Conservation (phyloP, 352 stramenopile species). For the Globisporangium sylvaticum region DNA sequence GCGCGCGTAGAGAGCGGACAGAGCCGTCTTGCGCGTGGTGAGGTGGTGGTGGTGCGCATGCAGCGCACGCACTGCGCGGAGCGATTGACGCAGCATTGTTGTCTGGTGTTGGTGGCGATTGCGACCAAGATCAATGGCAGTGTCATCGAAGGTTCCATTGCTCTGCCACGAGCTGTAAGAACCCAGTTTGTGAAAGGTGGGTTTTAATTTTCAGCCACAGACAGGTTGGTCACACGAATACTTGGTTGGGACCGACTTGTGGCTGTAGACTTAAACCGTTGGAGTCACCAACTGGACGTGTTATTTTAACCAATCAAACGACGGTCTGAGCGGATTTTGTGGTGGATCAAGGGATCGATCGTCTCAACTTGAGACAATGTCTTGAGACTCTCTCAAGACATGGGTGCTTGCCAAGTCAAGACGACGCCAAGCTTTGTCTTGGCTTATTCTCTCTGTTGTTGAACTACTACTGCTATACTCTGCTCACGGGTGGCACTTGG, state of each 20-base stretch:
- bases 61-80: slow-evolving; percentile 1
- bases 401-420: too few relatives aligned
- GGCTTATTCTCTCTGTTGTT: too few relatives aligned
- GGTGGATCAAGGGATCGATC: too few relatives aligned
- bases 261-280: background rate
- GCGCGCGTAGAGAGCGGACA: slow-evolving; percentile 1
- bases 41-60: background rate
- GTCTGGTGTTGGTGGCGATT: background rate
- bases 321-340: too few relatives aligned
- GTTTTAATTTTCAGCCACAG: background rate
- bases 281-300: background rate
- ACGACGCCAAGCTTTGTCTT: too few relatives aligned
- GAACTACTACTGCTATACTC: too few relatives aligned
- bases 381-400: too few relatives aligned
- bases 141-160: background rate
- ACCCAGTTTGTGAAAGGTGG: background rate
- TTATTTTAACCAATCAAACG: background rate
- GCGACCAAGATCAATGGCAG: background rate
- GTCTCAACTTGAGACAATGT: too few relatives aligned
- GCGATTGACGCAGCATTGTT: slow-evolving; percentile 3
- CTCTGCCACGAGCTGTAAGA: background rate
- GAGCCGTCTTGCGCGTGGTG: background rate
- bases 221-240: background rate
- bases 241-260: background rate
- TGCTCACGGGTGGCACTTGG: background rate